Percentiles rank a stretch among this genome's conserved stretches.
Evolutionary conservation across 2,329 filamentous ascomycete genomes (phyloP).

Genomic region (Cladosporium velox): DNA sequence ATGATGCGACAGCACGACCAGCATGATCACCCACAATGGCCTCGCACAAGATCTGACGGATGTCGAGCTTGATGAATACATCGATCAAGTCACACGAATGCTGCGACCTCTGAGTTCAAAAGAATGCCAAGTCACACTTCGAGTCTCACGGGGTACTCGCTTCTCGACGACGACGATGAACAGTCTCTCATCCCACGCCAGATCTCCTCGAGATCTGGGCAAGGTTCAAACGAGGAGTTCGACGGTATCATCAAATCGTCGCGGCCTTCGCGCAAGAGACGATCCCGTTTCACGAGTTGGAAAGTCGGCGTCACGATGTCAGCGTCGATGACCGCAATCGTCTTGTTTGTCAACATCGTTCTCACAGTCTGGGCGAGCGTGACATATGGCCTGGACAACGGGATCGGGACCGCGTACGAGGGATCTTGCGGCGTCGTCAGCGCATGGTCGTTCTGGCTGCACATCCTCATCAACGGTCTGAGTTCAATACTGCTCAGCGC

Average conservation of each 20-base stretch:
- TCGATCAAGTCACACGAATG: neutral
- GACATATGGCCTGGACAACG: neutral
- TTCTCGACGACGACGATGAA: neutral
- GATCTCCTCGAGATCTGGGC: neutral
- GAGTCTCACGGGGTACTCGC: neutral
- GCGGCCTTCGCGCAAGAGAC: neutral
- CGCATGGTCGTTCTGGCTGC: slow-evolving; percentile 30
- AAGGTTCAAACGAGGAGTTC: neutral
- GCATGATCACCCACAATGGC: neutral
- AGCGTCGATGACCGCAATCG: neutral
- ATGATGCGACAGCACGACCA: neutral
- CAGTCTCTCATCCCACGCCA: neutral
- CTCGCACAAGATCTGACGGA: neutral
- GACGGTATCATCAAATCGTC: too few relatives aligned
- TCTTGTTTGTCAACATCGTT: neutral
- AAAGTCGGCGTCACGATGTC: neutral
- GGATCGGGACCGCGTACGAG: slow-evolving; percentile 26
- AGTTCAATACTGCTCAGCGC: slow-evolving; percentile 49
- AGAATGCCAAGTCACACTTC: neutral
- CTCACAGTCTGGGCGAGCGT: neutral
- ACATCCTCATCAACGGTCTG: slow-evolving; percentile 53
- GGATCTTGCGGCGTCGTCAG: slow-evolving; percentile 30
- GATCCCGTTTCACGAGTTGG: neutral
- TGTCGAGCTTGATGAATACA: neutral
- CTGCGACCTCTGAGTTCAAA: neutral